A percentile compares a stretch with the other conserved stretches of the same genome.
phyloP scores from a whole-genome alignment of 2,329 filamentous ascomycete species.

The Dactylellina sp. region DNA sequence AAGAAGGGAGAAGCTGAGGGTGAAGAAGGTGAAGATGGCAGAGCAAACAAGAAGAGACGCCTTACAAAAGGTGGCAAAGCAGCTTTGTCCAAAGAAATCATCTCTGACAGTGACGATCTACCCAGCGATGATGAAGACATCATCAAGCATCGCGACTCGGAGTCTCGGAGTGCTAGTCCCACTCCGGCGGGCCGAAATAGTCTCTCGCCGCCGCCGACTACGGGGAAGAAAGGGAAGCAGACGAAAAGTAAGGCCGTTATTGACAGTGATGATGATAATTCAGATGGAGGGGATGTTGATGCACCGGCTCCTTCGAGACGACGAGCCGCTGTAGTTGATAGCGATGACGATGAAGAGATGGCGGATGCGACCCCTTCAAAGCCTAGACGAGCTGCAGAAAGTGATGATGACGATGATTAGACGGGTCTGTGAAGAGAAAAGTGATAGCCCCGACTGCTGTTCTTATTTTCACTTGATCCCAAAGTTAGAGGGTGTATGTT shows the following conservation, averaged over 20 bases:
- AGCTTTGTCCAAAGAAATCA: conserved; percentile 39
- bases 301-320: conserved; percentile 19
- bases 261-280: conserved; percentile 44
- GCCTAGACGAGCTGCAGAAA: neutral
- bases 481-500: neutral
- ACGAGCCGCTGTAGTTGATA: conserved; percentile 25
- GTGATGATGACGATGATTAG: conserved; percentile 35
- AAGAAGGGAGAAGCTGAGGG: conserved; percentile 46
- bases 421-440: neutral
- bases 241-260: conserved; percentile 43
- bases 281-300: conserved; percentile 24
- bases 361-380: conserved; percentile 57
- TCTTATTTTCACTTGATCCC: neutral
- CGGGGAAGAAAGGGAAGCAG: conserved; percentile 35
- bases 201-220: conserved; percentile 15
- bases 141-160: conserved; percentile 20
- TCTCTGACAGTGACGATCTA: conserved; percentile 46
- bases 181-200: conserved; percentile 29
- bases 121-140: conserved; percentile 32
- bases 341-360: conserved; percentile 57
- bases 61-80: conserved; percentile 40
- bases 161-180: conserved; percentile 39
- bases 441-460: neutral
- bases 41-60: conserved; percentile 42
- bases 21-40: conserved; percentile 23